Percentiles rank a stretch among this genome's conserved stretches.
phyloP scores from a whole-genome alignment of 2,329 filamentous ascomycete genomes.

The Elsinoe perseae region DNA sequence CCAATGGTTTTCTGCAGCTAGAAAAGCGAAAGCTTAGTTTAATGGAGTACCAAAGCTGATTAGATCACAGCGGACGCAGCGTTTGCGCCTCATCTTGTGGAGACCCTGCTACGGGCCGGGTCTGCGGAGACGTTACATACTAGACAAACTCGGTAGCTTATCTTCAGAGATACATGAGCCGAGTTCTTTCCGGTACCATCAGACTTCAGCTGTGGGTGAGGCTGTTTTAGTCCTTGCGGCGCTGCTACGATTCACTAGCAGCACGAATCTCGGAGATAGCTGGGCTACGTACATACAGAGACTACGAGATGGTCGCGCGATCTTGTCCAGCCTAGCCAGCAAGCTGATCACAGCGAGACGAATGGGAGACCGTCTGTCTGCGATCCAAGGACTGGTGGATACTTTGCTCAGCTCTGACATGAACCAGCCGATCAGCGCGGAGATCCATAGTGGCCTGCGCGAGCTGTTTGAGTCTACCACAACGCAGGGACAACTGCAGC shows the following conservation, averaged over 20 bases:
- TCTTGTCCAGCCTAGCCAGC: neutral
- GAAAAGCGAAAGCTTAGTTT: neutral
- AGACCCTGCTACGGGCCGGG: slow-evolving; percentile 6
- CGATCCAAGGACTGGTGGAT: neutral
- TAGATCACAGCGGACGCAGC: neutral
- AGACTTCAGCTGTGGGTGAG: neutral
- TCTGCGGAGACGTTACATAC: neutral
- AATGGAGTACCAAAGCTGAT: neutral
- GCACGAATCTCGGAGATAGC: neutral
- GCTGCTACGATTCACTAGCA: neutral
- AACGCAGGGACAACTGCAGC: neutral
- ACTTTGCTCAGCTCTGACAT: slow-evolving; percentile 3
- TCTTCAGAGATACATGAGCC: neutral
- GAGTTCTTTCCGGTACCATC: slow-evolving; percentile 4
- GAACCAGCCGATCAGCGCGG: neutral
- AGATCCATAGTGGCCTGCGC: neutral
- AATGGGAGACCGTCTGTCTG: neutral
- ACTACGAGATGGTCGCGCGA: neutral
- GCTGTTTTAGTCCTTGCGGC: slow-evolving; percentile 5
- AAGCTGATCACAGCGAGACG: slow-evolving; percentile 7
- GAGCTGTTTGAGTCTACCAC: slow-evolving; percentile 1
- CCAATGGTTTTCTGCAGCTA: slow-evolving; percentile 1
- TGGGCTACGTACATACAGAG: neutral
- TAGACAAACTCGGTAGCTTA: neutral
- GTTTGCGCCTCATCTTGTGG: neutral